A percentile compares a stretch with the other conserved stretches of the same genome.
phyloP scores from a whole-genome alignment of 23 red algal genomes.

The Pyropia haitanensis region DNA sequence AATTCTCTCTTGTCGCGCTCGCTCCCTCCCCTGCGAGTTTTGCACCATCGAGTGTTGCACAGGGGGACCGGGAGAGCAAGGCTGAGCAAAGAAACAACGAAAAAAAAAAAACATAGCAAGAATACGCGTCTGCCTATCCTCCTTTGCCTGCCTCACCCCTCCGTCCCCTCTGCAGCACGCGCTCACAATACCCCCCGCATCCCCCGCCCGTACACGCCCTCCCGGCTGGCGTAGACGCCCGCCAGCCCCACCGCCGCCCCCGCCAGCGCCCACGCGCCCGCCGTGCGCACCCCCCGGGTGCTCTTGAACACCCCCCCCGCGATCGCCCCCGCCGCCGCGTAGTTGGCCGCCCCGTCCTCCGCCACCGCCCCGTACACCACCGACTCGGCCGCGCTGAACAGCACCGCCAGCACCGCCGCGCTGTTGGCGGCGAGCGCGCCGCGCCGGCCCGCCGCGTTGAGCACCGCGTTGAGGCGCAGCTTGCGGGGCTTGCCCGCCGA shows the following conservation, averaged over 20 bases:
- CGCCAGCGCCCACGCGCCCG: constrained; percentile 33
- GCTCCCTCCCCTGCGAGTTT: no score
- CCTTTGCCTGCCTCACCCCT: no score
- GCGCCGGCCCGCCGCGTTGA: constrained; percentile 62
- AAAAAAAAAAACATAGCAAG: no score
- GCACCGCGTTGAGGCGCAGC: constrained; percentile 61
- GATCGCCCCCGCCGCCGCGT: constrained; percentile 55
- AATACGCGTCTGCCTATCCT: no score
- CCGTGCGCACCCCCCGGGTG: constrained; percentile 35
- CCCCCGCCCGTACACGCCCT: constrained; percentile 70
- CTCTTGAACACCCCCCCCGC: constrained; percentile 77
- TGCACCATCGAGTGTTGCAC: no score
- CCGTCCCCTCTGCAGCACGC: no score
- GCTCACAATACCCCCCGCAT: constrained; percentile 57
- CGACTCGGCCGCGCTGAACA: constrained; percentile 64
- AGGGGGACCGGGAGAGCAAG: no score
- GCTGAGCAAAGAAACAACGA: no score
- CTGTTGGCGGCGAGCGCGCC: constrained; percentile 49
- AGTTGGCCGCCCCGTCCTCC: constrained; percentile 66
- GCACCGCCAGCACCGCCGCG: constrained; percentile 65
- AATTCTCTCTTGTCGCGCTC: no score
- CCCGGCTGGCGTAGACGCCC: constrained; percentile 49
- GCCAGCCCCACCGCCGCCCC: constrained; percentile 45
- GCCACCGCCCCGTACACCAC: constrained; percentile 22
- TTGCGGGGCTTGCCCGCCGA: constrained; percentile 33